These are phyloP conservation scores for Penicillium bialowiezense DNA, from an alignment of 495 filamentous ascomycete species.

Conservation along the genomic window DNA sequence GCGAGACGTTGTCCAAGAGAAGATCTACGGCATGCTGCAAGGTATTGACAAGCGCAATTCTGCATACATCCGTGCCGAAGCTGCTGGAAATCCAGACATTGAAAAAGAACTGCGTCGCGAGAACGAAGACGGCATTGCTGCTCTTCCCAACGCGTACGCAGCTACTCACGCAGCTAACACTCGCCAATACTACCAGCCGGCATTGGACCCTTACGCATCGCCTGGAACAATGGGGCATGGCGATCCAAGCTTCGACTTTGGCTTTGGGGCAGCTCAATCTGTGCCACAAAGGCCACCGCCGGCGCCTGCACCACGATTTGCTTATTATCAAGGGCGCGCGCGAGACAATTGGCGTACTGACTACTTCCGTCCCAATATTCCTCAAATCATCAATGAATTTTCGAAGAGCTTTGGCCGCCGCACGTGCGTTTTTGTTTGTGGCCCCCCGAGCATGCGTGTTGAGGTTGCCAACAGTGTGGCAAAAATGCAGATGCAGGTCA, in stretches of 20 bases:
- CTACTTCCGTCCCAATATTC: slow-evolving; percentile 87
- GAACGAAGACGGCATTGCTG: slow-evolving; percentile 79
- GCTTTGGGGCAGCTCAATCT: slow-evolving; percentile 18
- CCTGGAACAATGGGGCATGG: not conserved
- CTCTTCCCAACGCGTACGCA: slow-evolving; percentile 59
- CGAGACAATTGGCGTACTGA: slow-evolving; percentile 86
- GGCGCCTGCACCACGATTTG: slow-evolving; percentile 76
- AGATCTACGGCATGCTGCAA: slow-evolving; percentile 77
- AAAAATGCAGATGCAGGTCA: slow-evolving; percentile 75
- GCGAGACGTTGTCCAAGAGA: slow-evolving; percentile 66
- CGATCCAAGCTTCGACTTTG: slow-evolving; percentile 31
- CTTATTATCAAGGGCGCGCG: slow-evolving; percentile 65
- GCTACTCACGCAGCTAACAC: slow-evolving; percentile 13
- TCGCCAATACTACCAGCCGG: slow-evolving; percentile 15
- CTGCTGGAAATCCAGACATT: slow-evolving; percentile 70
- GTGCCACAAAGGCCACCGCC: slow-evolving; percentile 32
- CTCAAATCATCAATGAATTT: slow-evolving; percentile 77
- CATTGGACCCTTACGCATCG: slow-evolving; percentile 9
- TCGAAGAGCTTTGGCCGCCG: slow-evolving; percentile 75
- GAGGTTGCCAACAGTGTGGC: slow-evolving; percentile 85
- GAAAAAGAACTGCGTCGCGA: slow-evolving; percentile 80
- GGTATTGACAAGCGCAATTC: slow-evolving; percentile 80
- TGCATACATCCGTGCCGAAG: slow-evolving; percentile 75
- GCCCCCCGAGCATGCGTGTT: slow-evolving; percentile 80
- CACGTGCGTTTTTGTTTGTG: slow-evolving; percentile 92